Conservation (phyloP, 2,329 filamentous ascomycete genomes). For the Xylaria sp. region DNA sequence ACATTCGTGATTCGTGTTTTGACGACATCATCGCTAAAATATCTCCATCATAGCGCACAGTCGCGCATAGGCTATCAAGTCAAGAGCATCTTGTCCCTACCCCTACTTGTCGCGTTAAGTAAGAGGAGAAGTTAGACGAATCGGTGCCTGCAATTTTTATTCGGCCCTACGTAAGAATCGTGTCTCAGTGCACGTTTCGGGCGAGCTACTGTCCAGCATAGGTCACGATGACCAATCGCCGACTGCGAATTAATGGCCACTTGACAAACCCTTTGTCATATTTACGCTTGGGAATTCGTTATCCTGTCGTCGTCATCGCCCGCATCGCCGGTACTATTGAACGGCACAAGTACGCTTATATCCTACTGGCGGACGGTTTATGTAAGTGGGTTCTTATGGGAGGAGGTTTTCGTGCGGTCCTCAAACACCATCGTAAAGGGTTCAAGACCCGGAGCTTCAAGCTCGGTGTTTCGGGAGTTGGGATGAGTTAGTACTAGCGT, state of each 20-base stretch:
- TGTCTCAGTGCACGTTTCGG: conserved; percentile 41
- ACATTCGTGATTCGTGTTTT: conserved; percentile 5
- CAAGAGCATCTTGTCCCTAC: neutral
- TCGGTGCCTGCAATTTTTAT: conserved; percentile 43
- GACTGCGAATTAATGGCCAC: neutral
- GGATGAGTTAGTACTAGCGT: conserved; percentile 23
- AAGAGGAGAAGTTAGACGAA: conserved; percentile 6
- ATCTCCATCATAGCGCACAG: conserved; percentile 30
- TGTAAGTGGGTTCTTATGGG: neutral
- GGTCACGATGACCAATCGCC: conserved; percentile 15
- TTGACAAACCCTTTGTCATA: conserved; percentile 5
- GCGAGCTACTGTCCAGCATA: conserved; percentile 12
- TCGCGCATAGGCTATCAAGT: conserved; percentile 39
- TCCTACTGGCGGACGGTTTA: neutral
- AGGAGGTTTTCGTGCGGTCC: neutral
- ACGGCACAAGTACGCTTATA: conserved; percentile 4
- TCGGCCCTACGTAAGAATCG: conserved; percentile 47
- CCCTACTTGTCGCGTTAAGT: conserved; percentile 9
- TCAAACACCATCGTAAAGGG: conserved; percentile 2
- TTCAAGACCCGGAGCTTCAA: conserved; percentile 2
- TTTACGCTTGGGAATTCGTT: neutral
- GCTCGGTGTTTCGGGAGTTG: conserved; percentile 24
- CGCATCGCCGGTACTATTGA: neutral
- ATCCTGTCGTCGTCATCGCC: neutral
- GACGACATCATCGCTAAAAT: conserved; percentile 23